Base-by-base conservation (phyloP, 148 eudicot genomes). In the Camellia japonica region DNA sequence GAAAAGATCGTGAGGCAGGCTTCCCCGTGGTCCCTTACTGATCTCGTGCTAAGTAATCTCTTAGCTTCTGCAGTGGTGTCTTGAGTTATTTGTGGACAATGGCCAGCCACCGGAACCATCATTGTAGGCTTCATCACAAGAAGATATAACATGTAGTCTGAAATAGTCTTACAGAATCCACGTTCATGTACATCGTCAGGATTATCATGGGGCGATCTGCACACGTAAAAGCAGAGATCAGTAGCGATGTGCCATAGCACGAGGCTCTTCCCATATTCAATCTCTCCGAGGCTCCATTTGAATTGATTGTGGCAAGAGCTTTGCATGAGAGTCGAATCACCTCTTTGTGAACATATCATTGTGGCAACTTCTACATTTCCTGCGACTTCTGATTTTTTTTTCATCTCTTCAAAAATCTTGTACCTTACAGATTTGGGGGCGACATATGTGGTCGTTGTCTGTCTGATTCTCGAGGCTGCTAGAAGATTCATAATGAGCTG, bases 91-190 rank as follows among this genome's bases (percentile, higher is more conserved):
- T 80, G 80, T 71, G 66, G 82, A 7, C 82, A 87, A 15, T 82
- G 80, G 15, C 89, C 86, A 49, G 85, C 80, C 13, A 77, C 82
- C 0, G 82, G 81, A 3, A 86, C 67, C 69, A 85, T 81, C 87
- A 87, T 82, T 5, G 67, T 56, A 20, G 89, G 87, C 63, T 80
- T 81, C 77, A 54, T 74, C 3, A 85, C 75, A 13, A 87, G 73
- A 46, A 87, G 82, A 68, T 87, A 82, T 61, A 85, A 3, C 87
- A 87, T 81, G 71, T 87, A 87, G 49, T 83, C 80, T 8, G 86
- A 85, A 4, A 87, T 16, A 11, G 65, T 16, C 76, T 75, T 78
- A 23, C 84, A 46, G 30, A 82, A 64, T 2, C 68, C 0, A 0
- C 14, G 41, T 3, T 61, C 65, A 4, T 30, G 20, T n/a, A 10